A percentile compares a stretch with the other conserved stretches of the same genome.
Evolutionary conservation across 192 early-diverging fungal species (phyloP).

Genomic region (Spizellomyces punctatus): DNA sequence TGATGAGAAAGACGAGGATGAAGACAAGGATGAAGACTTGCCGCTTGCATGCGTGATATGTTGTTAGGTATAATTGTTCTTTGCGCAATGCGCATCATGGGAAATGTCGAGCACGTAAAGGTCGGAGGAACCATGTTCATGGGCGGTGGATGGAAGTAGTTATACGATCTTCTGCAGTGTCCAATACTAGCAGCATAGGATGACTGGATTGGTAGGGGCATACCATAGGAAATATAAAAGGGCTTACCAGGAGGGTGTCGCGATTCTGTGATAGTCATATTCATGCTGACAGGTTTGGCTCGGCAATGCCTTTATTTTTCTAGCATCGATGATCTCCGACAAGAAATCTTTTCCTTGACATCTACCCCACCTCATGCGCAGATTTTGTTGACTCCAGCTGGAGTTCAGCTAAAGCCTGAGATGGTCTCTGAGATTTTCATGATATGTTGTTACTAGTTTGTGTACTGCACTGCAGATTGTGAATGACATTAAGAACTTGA

Average conservation of each 20-base stretch:
- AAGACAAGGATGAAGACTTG: slow-evolving; percentile 74
- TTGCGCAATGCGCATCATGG: not conserved
- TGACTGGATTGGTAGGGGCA: no score
- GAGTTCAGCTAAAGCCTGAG: slow-evolving; percentile 20
- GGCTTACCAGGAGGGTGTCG: no score
- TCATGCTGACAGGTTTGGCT: no score
- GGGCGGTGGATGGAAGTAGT: not conserved
- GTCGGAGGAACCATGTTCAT: not conserved
- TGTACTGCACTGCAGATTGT: no score
- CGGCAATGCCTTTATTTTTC: not conserved
- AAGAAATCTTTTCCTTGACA: slow-evolving; percentile 26
- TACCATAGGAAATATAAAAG: no score
- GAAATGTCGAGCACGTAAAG: not conserved
- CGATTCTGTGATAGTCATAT: no score
- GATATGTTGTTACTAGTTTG: no score
- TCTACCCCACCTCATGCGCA: slow-evolving; percentile 25
- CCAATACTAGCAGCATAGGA: no score
- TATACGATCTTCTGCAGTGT: not conserved
- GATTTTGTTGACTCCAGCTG: slow-evolving; percentile 26
- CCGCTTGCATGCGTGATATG: slow-evolving; percentile 98
- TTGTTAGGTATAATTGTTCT: not conserved
- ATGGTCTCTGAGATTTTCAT: slow-evolving; percentile 6
- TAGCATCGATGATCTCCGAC: slow-evolving; percentile 21
- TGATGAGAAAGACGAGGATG: slow-evolving; percentile 48
- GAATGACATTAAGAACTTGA: no score